These are phyloP conservation scores for Cadophora luteo-olivacea DNA, from an alignment of 2,329 filamentous ascomycete genomes.

Conservation along the genomic window DNA sequence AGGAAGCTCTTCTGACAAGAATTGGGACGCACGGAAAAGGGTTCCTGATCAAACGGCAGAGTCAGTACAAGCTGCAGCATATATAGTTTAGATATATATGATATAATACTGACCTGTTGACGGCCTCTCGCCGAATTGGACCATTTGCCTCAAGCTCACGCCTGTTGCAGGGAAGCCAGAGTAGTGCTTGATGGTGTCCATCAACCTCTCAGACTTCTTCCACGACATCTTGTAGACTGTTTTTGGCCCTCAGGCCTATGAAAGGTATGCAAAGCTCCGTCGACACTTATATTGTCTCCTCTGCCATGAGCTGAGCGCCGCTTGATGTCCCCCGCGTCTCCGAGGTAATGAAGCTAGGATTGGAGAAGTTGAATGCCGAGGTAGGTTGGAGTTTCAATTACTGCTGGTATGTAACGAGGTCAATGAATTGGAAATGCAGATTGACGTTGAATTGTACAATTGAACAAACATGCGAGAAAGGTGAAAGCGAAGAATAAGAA, in stretches of 20 bases:
- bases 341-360: conserved; percentile 1
- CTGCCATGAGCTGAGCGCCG: conserved; percentile 31
- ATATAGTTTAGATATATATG: not conserved
- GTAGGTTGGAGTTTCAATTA: conserved; percentile 3
- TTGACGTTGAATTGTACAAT: conserved; percentile 5
- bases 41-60: conserved; percentile 66
- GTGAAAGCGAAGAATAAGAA: not conserved
- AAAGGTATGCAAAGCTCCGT: conserved; percentile 32
- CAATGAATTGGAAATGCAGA: not conserved
- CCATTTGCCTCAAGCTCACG: conserved; percentile 97
- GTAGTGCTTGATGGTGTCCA: conserved; percentile 98
- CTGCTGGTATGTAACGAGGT: not conserved
- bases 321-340: conserved; percentile 27
- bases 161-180: conserved; percentile 96
- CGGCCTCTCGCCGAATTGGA: conserved; percentile 94
- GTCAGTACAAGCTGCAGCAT: conserved; percentile 14
- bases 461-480: not conserved
- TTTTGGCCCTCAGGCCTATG: conserved; percentile 42
- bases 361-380: conserved; percentile 1
- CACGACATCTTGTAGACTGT: conserved; percentile 75
- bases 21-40: conserved; percentile 95
- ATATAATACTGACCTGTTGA: conserved; percentile 72
- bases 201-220: conserved; percentile 88
- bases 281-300: conserved; percentile 22
- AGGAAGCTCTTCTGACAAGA: conserved; percentile 96